Conservation (phyloP, 1,284 basidiomycete species). For the Trichosporon sp. region DNA sequence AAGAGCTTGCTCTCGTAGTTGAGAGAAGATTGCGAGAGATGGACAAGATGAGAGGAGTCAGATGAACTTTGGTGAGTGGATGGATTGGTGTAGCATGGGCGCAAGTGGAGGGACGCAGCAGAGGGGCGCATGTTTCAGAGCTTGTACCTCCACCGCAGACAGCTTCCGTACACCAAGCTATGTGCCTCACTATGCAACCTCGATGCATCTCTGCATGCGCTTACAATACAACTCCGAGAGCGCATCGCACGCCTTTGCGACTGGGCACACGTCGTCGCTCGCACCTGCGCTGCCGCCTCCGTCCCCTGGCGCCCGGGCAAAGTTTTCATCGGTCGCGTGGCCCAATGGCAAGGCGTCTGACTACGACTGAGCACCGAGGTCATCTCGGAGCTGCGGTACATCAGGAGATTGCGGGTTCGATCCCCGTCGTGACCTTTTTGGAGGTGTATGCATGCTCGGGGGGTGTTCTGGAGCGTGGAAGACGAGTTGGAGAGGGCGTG, state of each 20-base stretch:
- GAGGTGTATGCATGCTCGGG: background rate
- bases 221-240: too few relatives aligned
- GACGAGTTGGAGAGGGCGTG: background rate
- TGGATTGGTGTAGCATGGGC: too few relatives aligned
- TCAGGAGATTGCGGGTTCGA: slow-evolving; percentile 14
- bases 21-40: background rate
- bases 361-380: slow-evolving; percentile 3
- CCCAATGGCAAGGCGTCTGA: slow-evolving; percentile 14
- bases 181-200: too few relatives aligned
- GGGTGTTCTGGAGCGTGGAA: background rate
- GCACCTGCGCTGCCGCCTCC: background rate
- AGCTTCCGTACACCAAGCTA: too few relatives aligned
- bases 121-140: background rate
- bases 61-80: background rate
- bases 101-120: background rate
- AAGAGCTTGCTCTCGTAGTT: too few relatives aligned
- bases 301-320: background rate
- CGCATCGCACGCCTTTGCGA: too few relatives aligned
- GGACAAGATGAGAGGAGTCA: background rate
- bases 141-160: background rate
- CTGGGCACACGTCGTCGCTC: background rate
- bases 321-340: slow-evolving; percentile 4
- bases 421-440: slow-evolving; percentile 13
- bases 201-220: too few relatives aligned
- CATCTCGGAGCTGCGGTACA: slow-evolving; percentile 5